A percentile compares a stretch with the other conserved stretches of the same genome.
Conservation (phyloP, 2,329 filamentous ascomycete species). For the Aspergillus novoparasiticus region DNA sequence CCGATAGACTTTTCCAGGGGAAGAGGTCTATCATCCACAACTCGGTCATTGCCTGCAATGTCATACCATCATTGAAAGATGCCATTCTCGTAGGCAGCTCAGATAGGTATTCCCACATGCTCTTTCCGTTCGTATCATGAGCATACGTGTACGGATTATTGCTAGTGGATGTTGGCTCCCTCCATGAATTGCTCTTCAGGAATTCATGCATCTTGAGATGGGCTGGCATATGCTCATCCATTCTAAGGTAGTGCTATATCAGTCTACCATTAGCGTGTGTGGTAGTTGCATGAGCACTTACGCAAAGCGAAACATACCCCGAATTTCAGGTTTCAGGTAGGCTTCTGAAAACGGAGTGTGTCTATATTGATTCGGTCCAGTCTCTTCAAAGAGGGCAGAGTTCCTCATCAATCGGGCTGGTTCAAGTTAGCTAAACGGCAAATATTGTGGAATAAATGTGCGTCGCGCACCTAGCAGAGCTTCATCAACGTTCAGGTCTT, state of each 20-base stretch:
- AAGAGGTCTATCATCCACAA: neutral
- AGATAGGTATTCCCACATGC: neutral
- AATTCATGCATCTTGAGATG: neutral
- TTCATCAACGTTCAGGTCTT: neutral
- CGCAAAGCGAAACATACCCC: neutral
- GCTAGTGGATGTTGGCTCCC: neutral
- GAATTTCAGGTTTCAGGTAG: neutral
- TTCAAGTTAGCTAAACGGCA: neutral
- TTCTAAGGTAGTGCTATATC: neutral
- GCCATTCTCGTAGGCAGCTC: neutral
- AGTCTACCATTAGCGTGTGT: rapidly evolving
- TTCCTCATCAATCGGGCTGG: neutral
- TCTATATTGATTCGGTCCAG: neutral
- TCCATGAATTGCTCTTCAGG: neutral
- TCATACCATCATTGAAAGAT: neutral
- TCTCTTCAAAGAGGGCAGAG: neutral
- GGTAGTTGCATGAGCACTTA: neutral
- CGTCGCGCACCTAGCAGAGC: neutral
- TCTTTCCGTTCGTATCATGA: neutral
- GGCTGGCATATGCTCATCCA: neutral
- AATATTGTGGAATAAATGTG: neutral
- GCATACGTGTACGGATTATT: neutral
- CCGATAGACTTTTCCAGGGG: neutral
- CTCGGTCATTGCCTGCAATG: neutral
- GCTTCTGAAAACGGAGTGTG: neutral